Percentiles rank a stretch among this genome's conserved stretches.
Evolutionary conservation across 345 rosid genomes (phyloP).

Genomic region (Euclidium syriacum): DNA sequence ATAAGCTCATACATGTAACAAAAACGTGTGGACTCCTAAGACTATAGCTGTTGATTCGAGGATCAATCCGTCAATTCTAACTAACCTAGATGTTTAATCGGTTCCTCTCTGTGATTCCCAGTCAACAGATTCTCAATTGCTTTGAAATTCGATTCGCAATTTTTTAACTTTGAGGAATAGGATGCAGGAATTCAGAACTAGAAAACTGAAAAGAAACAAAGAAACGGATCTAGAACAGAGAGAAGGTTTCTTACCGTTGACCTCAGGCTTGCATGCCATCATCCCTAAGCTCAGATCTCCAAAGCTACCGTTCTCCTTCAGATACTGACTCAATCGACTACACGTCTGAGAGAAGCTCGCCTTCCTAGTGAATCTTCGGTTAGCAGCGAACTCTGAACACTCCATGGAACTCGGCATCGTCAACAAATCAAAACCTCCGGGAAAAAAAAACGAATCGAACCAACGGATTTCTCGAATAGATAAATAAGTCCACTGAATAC

Average conservation of each 20-base stretch:
- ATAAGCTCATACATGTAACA: neutral
- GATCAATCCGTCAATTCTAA: neutral
- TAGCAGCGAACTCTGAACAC: conserved; percentile 22
- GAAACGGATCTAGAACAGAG: neutral
- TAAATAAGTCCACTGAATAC: neutral
- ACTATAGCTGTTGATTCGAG: neutral
- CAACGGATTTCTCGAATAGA: neutral
- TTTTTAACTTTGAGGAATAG: too few species aligned
- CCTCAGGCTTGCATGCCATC: conserved; percentile 45
- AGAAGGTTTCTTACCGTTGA: conserved; percentile 34
- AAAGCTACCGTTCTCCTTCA: conserved; percentile 65
- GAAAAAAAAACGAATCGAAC: neutral
- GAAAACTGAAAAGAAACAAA: neutral
- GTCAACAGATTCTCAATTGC: too few species aligned
- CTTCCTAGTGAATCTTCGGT: conserved; percentile 35
- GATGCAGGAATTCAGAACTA: too few species aligned
- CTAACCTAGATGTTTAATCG: neutral
- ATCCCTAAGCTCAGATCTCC: conserved; percentile 72
- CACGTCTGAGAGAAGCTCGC: conserved; percentile 62
- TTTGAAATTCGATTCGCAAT: too few species aligned
- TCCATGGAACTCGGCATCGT: conserved; percentile 58
- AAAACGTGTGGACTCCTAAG: neutral
- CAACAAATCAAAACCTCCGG: neutral
- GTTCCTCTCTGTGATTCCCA: too few species aligned
- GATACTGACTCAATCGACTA: conserved; percentile 63